Conservation (phyloP, 345 rosid genomes). For the Noccaea bulbosa region DNA sequence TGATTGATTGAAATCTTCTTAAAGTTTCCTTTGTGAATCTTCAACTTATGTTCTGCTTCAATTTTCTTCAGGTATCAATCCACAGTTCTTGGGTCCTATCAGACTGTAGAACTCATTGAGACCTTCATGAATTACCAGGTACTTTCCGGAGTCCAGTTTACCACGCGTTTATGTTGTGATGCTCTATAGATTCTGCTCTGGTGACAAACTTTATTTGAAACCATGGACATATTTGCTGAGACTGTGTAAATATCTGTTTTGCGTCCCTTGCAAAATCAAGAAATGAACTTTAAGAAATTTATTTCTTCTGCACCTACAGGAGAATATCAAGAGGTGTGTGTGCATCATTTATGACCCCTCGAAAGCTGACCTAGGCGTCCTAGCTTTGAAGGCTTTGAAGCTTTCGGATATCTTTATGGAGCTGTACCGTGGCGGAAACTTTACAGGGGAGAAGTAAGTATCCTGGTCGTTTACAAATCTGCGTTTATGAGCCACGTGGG, state of each 20-base stretch:
- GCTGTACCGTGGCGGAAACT: conserved; percentile 70
- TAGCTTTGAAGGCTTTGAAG: conserved; percentile 97
- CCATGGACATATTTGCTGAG: not conserved
- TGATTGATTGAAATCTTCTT: not conserved
- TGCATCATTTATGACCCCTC: conserved; percentile 99
- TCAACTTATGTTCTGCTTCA: not conserved
- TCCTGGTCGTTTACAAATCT: not conserved
- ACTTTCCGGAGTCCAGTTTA: not conserved
- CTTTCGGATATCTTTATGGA: conserved; percentile 99
- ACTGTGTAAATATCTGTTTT: not conserved
- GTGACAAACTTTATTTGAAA: not conserved
- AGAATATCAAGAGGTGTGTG: conserved; percentile 92
- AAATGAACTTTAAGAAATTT: not conserved
- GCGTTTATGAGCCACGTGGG: conserved; percentile 12
- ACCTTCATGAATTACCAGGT: conserved; percentile 99
- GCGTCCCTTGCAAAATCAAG: not conserved
- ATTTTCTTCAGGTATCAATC: conserved; percentile 84
- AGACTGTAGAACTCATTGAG: conserved; percentile 92
- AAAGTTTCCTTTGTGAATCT: not conserved
- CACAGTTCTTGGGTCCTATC: conserved; percentile 86
- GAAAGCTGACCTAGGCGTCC: conserved; percentile 79
- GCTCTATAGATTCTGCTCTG: conserved; percentile 19
- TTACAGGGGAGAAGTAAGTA: conserved; percentile 93
- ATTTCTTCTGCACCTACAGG: conserved; percentile 50
- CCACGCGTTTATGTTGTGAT: not conserved